These are phyloP conservation scores for Dipteronia dyeriana DNA, from an alignment of 345 rosid genomes.

Conservation along the genomic window DNA sequence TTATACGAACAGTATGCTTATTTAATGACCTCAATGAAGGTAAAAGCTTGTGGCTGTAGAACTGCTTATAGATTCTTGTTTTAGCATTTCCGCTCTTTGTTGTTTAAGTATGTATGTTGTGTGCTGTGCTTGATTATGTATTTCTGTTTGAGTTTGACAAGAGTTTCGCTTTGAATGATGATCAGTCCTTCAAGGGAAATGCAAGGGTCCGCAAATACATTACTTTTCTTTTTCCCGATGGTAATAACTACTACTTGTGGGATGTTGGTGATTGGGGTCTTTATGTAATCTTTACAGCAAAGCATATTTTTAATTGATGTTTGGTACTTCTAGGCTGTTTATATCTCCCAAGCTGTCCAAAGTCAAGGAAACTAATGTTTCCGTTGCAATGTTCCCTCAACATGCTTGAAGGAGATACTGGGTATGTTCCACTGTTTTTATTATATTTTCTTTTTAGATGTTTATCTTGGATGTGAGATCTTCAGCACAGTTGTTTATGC, in stretches of 20 bases:
- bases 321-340: conserved; percentile 38
- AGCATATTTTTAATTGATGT: conserved; percentile 13
- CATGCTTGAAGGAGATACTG: conserved; percentile 94
- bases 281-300: not conserved
- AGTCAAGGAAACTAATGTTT: conserved; percentile 52
- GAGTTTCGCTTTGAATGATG: conserved; percentile 40
- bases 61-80: not conserved
- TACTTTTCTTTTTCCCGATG: conserved; percentile 75
- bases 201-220: conserved; percentile 59
- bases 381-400: conserved; percentile 70
- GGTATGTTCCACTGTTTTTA: conserved; percentile 36
- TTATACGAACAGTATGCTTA: conserved; percentile 60
- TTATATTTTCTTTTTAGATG: not conserved
- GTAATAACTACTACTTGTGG: conserved; percentile 32
- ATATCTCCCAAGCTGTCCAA: conserved; percentile 42
- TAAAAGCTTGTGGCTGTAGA: conserved; percentile 16
- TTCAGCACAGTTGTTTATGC: not conserved
- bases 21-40: conserved; percentile 65
- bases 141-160: conserved; percentile 16
- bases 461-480: not conserved
- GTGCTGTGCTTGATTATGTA: conserved; percentile 13
- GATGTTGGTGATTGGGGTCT: conserved; percentile 1
- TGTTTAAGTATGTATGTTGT: too few species aligned
- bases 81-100: not conserved
- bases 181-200: conserved; percentile 36